phyloP scores from a whole-genome alignment of 495 filamentous ascomycete genomes.

The Hypomontagnella monticulosa region DNA sequence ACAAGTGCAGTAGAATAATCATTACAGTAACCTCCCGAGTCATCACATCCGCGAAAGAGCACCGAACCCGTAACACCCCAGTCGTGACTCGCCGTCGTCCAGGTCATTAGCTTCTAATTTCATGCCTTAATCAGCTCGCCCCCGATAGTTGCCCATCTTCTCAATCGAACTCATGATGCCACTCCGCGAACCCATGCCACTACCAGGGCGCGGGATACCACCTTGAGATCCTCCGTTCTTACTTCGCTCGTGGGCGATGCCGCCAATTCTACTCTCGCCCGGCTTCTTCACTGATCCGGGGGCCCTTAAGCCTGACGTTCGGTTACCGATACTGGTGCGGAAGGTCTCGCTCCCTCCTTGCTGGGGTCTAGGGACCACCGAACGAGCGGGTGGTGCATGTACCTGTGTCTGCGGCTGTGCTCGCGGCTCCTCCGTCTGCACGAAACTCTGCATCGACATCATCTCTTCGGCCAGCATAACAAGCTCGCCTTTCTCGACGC shows the following conservation, averaged over 20 bases:
- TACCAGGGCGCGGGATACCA: conserved; percentile 55
- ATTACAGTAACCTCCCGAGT: conserved; percentile 32
- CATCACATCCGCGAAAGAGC: conserved; percentile 21
- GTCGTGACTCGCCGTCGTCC: conserved; percentile 18
- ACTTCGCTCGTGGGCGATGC: conserved; percentile 53
- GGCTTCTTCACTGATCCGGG: conserved; percentile 49
- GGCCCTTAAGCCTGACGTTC: conserved; percentile 55
- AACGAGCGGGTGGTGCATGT: conserved; percentile 16
- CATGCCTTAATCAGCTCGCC: conserved; percentile 38
- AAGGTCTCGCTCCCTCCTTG: conserved; percentile 30
- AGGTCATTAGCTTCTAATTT: conserved; percentile 6
- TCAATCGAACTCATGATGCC: conserved; percentile 79
- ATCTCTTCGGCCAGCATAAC: conserved; percentile 94
- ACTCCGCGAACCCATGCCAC: conserved; percentile 56
- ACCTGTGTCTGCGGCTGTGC: too few relatives aligned
- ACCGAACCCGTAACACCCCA: conserved; percentile 23
- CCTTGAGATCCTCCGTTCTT: conserved; percentile 51
- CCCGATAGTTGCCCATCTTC: conserved; percentile 67
- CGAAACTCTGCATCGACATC: conserved; percentile 65
- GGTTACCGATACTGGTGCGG: conserved; percentile 39
- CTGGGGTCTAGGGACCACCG: conserved; percentile 24
- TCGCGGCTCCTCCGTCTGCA: conserved; percentile 27
- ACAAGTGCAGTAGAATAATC: conserved; percentile 22
- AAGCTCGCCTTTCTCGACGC: conserved; percentile 91
- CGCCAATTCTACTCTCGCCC: conserved; percentile 55